Percentiles rank a stretch among this genome's conserved stretches.
Conservation (phyloP, 345 rosid genomes). For the Eucalyptus sideroxylon region DNA sequence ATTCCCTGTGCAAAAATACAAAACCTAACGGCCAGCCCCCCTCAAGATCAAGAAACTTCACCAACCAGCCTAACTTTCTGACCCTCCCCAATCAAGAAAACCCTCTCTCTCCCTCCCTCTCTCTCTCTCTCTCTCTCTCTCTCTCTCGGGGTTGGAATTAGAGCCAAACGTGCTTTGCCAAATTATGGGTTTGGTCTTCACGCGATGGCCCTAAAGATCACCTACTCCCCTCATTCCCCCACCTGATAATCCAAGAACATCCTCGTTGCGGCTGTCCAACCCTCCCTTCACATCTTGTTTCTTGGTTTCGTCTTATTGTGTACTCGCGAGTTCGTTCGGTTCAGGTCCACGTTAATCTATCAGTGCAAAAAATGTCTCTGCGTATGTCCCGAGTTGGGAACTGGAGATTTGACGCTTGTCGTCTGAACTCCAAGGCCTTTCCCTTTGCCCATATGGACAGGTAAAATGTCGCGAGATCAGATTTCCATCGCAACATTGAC, state of each 20-base stretch:
- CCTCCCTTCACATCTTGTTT: not conserved
- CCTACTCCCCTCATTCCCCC: not conserved
- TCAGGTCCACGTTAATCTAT: not conserved
- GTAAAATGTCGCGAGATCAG: not conserved
- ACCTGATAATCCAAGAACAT: not conserved
- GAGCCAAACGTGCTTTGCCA: not conserved
- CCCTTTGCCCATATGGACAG: not conserved
- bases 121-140: not conserved
- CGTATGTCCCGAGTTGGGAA: not conserved
- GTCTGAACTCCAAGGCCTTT: not conserved
- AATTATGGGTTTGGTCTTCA: not conserved
- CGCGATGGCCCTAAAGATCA: not conserved
- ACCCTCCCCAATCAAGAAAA: not conserved
- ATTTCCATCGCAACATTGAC: not conserved
- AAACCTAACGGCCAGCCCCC: not conserved
- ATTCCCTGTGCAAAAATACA: not conserved
- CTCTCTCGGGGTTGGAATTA: not conserved
- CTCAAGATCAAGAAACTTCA: not conserved
- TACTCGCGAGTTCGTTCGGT: not conserved
- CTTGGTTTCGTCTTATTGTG: not conserved
- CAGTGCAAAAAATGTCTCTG: not conserved
- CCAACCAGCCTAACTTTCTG: not conserved
- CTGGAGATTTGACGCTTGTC: not conserved
- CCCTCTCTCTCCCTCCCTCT: not conserved
- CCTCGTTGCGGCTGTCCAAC: not conserved